Evolutionary conservation across 2,329 filamentous ascomycete genomes (phyloP), one percentile per base, ranked within the genome.

Genomic region (Phoma sp.): DNA sequence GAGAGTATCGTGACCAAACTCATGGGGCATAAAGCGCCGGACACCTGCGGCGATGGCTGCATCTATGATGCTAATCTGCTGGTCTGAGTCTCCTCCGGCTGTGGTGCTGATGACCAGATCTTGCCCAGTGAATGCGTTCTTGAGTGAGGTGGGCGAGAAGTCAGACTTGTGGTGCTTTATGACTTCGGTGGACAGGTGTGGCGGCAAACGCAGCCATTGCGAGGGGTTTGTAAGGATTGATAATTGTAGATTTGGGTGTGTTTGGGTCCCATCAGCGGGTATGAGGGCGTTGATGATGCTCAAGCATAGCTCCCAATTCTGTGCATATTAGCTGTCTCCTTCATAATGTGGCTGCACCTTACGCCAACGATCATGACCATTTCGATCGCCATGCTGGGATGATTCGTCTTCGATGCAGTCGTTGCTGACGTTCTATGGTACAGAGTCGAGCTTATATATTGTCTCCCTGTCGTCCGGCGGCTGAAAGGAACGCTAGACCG

Each of bases 1-100:
- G 25, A 73, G 56, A 20, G 68, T 60, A 43, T 71, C 66, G 30
- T 70, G 72, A 36, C 74, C 76, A 55, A 77, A 80, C 49, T 79
- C 78, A 23, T 72, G 66, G 10, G 78, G 77, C 23, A 80, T 69
- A 59, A 78, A 75, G 14, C 74, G 70, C 38, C 62, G 67, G 3
- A 79, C 76, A 7, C 74, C 72, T 7, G 74, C 75, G 14, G 72
- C 67, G 36, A 77, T 57, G 14, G 73, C 66, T 15, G 77, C 77
- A 37, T 78, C 70, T 33, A 79, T 66, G 25, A 80, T 68, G 9
- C 58, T 49, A 17, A 64, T 57, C n/a, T 69, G 66, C 18, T 65
- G 47, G 1, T 61, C 57, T 17, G 57, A 61, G 30, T 69, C 58
- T n/a, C 66, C 65, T 14, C 73, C 66, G 11, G 61, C 62, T 23